Conservation (phyloP, 345 rosid genomes). For the Brassica nigra region DNA sequence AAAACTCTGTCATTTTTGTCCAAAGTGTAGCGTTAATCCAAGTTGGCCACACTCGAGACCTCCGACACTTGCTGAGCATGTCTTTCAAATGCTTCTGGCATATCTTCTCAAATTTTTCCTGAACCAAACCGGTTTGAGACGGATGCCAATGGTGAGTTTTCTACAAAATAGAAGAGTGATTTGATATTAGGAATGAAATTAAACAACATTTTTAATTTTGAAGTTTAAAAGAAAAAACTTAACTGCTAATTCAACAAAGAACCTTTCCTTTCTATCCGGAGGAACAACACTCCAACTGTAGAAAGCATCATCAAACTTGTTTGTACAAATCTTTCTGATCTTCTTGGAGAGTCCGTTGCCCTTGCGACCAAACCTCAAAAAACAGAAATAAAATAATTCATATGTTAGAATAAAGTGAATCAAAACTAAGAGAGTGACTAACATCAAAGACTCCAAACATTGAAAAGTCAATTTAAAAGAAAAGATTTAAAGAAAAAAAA, state of each 20-base stretch:
- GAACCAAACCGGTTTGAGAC: background rate
- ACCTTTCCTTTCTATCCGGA: background rate
- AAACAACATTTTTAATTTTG: no score
- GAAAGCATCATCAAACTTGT: background rate
- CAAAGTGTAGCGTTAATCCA: background rate
- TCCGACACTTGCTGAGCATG: background rate
- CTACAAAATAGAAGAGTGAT: background rate
- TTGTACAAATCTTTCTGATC: background rate
- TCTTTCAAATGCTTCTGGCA: background rate
- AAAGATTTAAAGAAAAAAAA: no score
- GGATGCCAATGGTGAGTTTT: background rate
- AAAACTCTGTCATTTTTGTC: background rate
- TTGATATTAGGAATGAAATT: background rate
- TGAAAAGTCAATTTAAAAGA: no score
- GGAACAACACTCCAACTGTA: background rate
- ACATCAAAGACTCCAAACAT: no score
- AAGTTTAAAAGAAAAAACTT: background rate
- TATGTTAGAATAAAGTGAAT: no score
- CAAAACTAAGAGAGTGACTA: no score
- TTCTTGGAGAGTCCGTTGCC: background rate
- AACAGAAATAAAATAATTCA: background rate
- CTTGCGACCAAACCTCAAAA: background rate
- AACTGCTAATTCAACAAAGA: background rate
- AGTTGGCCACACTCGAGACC: background rate
- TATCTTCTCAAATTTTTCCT: background rate